A percentile compares a stretch with the other conserved stretches of the same genome.
Evolutionary conservation across 768 basidiomycete species (phyloP).

Genomic region (Leccinum longicurvipes): DNA sequence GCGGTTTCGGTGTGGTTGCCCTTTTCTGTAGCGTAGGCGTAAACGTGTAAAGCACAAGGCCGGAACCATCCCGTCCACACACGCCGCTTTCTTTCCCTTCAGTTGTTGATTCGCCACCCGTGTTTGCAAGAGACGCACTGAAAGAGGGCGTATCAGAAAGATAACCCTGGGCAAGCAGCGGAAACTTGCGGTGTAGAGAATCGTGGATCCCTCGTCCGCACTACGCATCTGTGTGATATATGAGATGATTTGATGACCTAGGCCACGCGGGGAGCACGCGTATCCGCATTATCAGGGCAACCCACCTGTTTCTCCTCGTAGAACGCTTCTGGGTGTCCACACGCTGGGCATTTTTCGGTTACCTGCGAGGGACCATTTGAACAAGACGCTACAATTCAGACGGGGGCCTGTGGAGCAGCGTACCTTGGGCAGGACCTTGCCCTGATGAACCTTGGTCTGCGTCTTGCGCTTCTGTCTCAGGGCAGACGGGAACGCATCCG

Average conservation of each 20-base stretch:
- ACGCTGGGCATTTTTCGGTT: constrained; percentile 85
- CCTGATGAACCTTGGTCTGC: constrained; percentile 75
- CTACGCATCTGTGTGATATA: constrained; percentile 60
- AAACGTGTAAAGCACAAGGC: constrained; percentile 28
- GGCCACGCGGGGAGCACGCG: neutral
- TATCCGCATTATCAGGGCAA: neutral
- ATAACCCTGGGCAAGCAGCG: neutral
- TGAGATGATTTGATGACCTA: neutral
- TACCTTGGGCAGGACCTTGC: constrained; percentile 66
- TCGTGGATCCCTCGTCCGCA: constrained; percentile 92
- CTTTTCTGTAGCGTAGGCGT: constrained; percentile 52
- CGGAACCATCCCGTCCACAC: neutral
- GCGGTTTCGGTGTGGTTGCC: constrained; percentile 86
- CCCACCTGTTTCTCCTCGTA: constrained; percentile 86
- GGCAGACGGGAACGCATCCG: constrained; percentile 91
- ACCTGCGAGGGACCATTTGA: constrained; percentile 48
- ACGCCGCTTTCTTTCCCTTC: constrained; percentile 6
- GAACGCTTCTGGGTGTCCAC: constrained; percentile 80
- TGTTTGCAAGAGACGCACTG: constrained; percentile 76
- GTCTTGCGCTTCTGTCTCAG: constrained; percentile 87
- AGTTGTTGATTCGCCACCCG: constrained; percentile 84
- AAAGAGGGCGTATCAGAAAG: constrained; percentile 7
- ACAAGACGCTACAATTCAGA: neutral
- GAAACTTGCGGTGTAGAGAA: constrained; percentile 83
- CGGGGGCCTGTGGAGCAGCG: constrained; percentile 35